Evolutionary conservation across 352 stramenopile genomes (phyloP).

Genomic region (Elongisporangium undulatum): DNA sequence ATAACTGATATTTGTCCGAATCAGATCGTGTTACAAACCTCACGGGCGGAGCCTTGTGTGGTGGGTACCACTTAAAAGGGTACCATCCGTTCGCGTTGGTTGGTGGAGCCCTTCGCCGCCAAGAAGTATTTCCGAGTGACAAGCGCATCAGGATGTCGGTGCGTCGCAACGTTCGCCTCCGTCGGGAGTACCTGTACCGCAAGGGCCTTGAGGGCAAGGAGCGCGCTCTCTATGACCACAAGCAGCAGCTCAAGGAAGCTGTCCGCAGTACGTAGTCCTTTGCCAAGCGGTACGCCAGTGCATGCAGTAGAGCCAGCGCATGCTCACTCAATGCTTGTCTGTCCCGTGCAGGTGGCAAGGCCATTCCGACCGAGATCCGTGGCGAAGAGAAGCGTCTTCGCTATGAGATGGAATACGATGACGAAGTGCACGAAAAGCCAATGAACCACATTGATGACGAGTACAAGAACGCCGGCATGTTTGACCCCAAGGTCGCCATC

Average conservation of each 20-base stretch:
- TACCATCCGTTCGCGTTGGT: constrained; percentile 7
- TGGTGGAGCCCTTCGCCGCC: constrained; percentile 3
- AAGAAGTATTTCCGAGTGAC: constrained; percentile 1
- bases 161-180: constrained; percentile 94
- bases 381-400: constrained; percentile 91
- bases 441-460: constrained; percentile 98
- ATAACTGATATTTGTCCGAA: background rate
- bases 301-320: background rate
- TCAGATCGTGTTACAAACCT: background rate
- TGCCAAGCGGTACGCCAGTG: background rate
- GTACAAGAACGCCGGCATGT: constrained; percentile 97
- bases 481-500: constrained; percentile 97
- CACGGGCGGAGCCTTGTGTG: background rate
- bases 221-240: constrained; percentile 95
- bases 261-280: constrained; percentile 44
- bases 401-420: constrained; percentile 90
- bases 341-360: constrained; percentile 73
- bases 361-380: constrained; percentile 97
- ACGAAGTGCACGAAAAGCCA: constrained; percentile 84
- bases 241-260: constrained; percentile 95
- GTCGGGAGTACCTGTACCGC: constrained; percentile 99
- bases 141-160: constrained; percentile 69
- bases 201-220: constrained; percentile 97
- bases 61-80: background rate
- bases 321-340: constrained; percentile 3